Conservation (phyloP, 176 grass and related monocot species). For the Avena sativa region DNA sequence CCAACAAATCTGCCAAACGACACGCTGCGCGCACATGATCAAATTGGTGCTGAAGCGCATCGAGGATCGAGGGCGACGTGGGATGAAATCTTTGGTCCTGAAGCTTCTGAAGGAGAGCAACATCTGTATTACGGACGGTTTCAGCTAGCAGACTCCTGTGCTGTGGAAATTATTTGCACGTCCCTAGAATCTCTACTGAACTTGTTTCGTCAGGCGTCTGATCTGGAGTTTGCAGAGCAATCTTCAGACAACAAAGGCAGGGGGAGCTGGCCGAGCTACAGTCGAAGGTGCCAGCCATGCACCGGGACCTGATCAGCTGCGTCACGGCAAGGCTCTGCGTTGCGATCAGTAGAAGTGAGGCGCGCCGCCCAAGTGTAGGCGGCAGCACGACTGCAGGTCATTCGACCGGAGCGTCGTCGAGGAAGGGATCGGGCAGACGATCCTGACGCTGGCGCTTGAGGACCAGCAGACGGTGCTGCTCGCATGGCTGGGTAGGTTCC, state of each 20-base stretch:
- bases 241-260: constrained; percentile 65
- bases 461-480: too few species aligned
- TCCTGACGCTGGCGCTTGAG: too few species aligned
- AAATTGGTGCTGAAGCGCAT: constrained; percentile 78
- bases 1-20: constrained; percentile 51
- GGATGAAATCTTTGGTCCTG: constrained; percentile 80
- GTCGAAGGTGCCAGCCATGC: constrained; percentile 64
- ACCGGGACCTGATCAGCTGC: constrained; percentile 49
- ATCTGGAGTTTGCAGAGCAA: constrained; percentile 43
- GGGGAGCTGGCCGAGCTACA: constrained; percentile 70
- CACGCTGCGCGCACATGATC: constrained; percentile 67
- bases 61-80: constrained; percentile 69
- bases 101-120: constrained; percentile 88
- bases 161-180: too few species aligned
- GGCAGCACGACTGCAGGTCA: too few species aligned
- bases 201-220: constrained; percentile 56
- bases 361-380: too few species aligned
- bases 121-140: constrained; percentile 39
- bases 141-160: constrained; percentile 51
- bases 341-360: too few species aligned
- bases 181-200: constrained; percentile 67
- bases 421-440: too few species aligned
- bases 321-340: too few species aligned
- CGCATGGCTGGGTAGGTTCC: too few species aligned
- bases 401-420: too few species aligned